Evolutionary conservation across 805 yeast genomes (phyloP), one percentile per base, ranked within the genome.

Genomic region (Wickerhamiella azymoides): DNA sequence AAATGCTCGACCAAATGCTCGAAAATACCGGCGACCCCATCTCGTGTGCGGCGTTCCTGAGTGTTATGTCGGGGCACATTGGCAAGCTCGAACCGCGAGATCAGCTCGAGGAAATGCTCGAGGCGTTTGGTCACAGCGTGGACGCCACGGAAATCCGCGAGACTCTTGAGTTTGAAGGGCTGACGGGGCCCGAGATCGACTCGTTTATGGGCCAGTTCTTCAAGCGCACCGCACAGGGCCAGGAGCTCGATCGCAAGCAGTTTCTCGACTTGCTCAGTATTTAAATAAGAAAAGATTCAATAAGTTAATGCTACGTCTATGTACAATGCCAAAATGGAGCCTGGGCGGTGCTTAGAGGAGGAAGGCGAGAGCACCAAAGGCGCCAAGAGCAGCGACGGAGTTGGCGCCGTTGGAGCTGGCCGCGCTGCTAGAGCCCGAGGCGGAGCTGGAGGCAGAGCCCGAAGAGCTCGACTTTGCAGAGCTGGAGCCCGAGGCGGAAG

Each of bases 11-110:
- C 17, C 47, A 47, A n/a, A 54, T 56, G 59, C 45, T 56, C 18
- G 52, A 38, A 17, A 49, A 52, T 10, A 44, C 57, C 2, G 58
- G 58, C n/a, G 58, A 50, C 33, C 55, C 54, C 13, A 46, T 51
- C 17, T 49, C 54, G 13, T 56, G 54, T 28, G 56, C 56, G 5
- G 48, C 49, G 11, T 56, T 54, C 47, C 48, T 56, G 13, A 50
- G 54, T 1, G 51, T 51, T 11, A 53, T 56, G 56, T 52, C 58
- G 19, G 56, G 49, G 37, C 43, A 51, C 14, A 40, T 54, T 30
- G 47, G 47, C 18, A 52, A 46, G 11, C 41, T 56, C 11, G 55
- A 57, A 1, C 21, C 49, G n/a, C 49, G 51, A 7, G 53, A 50
- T 24, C 57, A 56, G 43, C 42, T 56, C 30, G 52, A 49, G 13